Conservation (phyloP, 257 asterid species). For the Gentiana macrophylla region DNA sequence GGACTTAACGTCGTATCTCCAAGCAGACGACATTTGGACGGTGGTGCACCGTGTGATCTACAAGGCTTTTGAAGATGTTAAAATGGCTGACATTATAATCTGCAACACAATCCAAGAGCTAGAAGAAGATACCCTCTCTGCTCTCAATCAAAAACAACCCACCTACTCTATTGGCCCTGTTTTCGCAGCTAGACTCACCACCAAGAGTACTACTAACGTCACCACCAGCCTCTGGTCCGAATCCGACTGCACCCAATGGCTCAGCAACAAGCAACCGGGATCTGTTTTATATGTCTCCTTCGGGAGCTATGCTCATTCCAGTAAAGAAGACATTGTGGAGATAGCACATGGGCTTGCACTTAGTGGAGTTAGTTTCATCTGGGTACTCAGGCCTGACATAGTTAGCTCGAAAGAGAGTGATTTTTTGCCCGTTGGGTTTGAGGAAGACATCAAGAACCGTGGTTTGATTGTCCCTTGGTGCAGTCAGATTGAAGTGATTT, state of each 20-base stretch:
- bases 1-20: slow-evolving; percentile 59
- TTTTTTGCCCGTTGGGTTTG: slow-evolving; percentile 33
- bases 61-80: slow-evolving; percentile 50
- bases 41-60: slow-evolving; percentile 53
- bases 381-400: slow-evolving; percentile 67
- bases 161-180: slow-evolving; percentile 56
- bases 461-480: slow-evolving; percentile 64
- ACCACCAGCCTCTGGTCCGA: slow-evolving; percentile 63
- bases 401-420: slow-evolving; percentile 39
- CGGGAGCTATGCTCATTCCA: slow-evolving; percentile 63
- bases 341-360: slow-evolving; percentile 49
- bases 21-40: slow-evolving; percentile 33
- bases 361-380: slow-evolving; percentile 44
- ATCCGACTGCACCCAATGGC: slow-evolving; percentile 65
- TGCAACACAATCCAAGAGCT: slow-evolving; percentile 68
- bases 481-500: slow-evolving; percentile 44
- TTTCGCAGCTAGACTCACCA: slow-evolving; percentile 32
- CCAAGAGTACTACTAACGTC: slow-evolving; percentile 17
- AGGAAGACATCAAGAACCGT: slow-evolving; percentile 19
- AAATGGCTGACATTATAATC: slow-evolving; percentile 44
- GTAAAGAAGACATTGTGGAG: slow-evolving; percentile 44
- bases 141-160: slow-evolving; percentile 36
- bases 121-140: slow-evolving; percentile 39
- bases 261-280: slow-evolving; percentile 34
- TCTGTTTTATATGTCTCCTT: slow-evolving; percentile 66